A percentile compares a stretch with the other conserved stretches of the same genome.
These are phyloP conservation scores for Prunus yedoensis DNA, from an alignment of 331 rosid species.

Conservation along the genomic window DNA sequence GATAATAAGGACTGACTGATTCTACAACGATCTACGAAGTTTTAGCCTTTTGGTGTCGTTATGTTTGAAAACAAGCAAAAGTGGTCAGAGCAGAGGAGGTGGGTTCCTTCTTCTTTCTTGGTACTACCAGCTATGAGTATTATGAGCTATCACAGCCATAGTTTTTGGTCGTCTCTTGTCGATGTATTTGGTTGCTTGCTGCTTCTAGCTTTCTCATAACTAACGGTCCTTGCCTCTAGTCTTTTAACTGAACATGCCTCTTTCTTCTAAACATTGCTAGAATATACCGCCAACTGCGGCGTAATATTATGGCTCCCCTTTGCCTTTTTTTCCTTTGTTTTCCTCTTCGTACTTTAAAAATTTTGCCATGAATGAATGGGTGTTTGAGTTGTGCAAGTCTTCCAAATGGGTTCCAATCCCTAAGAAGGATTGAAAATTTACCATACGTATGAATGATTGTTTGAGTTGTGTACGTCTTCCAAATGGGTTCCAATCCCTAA, in stretches of 20 bases:
- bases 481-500: neutral
- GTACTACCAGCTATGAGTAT: too few relatives aligned
- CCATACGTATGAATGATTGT: neutral
- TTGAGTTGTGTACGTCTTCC: conserved; percentile 4
- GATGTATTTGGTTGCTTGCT: neutral
- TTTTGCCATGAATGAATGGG: neutral
- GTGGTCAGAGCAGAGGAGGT: neutral
- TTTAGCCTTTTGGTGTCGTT: neutral
- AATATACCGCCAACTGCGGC: conserved; percentile 20
- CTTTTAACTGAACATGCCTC: conserved; percentile 28
- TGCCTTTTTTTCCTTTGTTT: neutral
- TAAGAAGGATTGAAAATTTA: neutral
- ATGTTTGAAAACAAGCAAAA: neutral
- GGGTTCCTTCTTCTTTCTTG: too few relatives aligned
- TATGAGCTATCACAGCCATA: neutral
- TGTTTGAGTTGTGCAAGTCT: conserved; percentile 2
- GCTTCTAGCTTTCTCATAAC: neutral
- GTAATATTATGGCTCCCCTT: neutral
- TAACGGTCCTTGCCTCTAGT: conserved; percentile 35
- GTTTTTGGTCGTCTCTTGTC: neutral
- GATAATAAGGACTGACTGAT: neutral
- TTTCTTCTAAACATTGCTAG: conserved; percentile 1
- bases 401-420: neutral
- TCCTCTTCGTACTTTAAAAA: too few relatives aligned
- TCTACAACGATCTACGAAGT: neutral